Evolutionary conservation across 129 eudicot genomes (phyloP), one percentile per base, ranked within the genome.

Genomic region (Pulicaria dysenterica): DNA sequence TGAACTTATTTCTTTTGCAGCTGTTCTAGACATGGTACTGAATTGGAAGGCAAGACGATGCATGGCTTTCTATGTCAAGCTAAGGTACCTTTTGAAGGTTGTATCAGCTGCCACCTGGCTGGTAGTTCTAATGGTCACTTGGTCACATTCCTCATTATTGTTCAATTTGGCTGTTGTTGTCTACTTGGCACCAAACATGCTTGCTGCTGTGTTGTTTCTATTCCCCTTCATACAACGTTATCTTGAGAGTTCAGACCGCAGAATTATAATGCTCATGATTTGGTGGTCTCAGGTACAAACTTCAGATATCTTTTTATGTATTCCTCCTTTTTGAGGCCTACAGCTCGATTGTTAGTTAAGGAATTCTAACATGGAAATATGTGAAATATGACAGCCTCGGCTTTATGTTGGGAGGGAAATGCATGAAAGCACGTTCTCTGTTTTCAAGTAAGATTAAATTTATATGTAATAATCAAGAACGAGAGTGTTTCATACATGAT

Each of bases 231-330:
- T 92, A 42, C 89, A 96, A 2, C 93, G 94, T 24, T 70, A 72
- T 56, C 98, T 92, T 44, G 98, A 92, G 76, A 85, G 98, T 57
- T 92, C 98, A 64, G 78, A 89, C 73, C 85, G 81, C 84, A 92
- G 73, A 80, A 73, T 92, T 73, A 92, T 92, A 73, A 92, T 85
- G 96, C 88, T 92, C 40, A 84, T 89, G 89, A 92, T 92, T 96
- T 92, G 98, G 98, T 92, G 98, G 98, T 92, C 98, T 37, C 96
- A 65, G 71, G 71, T 57, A 91, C n/a, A n/a, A n/a, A n/a, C n/a
- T n/a, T n/a, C n/a, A n/a, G n/a, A n/a, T n/a, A n/a, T 88, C 72
- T 53, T 84, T 76, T 89, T 86, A 17, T 86, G 96, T 91, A 6
- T 50, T 10, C 43, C 39, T n/a, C 38, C 62, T 9, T 31, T 50